Evolutionary conservation across 2,329 filamentous ascomycete genomes (phyloP).

Genomic region (Beauveria brongniartii): DNA sequence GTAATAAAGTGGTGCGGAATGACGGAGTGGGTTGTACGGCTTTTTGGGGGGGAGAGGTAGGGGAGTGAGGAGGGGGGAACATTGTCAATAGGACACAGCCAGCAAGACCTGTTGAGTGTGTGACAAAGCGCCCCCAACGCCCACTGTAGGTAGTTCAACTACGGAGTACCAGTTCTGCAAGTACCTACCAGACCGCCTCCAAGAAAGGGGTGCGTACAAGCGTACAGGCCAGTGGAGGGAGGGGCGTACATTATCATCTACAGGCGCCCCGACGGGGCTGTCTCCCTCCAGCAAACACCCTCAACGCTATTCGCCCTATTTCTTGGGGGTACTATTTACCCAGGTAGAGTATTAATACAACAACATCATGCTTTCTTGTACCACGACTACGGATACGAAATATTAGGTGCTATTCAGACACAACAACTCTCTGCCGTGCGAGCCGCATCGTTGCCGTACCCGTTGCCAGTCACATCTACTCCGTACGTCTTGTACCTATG

Average conservation of each 20-base stretch:
- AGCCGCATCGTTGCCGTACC: background rate
- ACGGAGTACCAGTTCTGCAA: background rate
- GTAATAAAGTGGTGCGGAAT: background rate
- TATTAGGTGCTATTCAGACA: background rate
- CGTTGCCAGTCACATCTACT: background rate
- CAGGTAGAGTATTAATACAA: background rate
- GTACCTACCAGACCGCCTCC: conserved; percentile 7
- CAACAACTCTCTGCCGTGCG: conserved; percentile 1
- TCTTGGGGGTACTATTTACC: background rate
- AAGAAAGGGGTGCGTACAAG: background rate
- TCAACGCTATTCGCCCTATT: background rate
- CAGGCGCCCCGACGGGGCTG: background rate
- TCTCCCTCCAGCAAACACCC: background rate
- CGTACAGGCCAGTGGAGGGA: background rate
- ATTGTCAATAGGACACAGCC: background rate
- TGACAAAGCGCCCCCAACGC: background rate
- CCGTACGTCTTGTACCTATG: background rate
- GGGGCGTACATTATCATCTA: background rate
- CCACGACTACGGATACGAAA: background rate
- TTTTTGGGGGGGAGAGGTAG: background rate
- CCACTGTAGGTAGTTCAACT: background rate
- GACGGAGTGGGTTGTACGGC: conserved; percentile 4
- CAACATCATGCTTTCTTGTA: background rate
- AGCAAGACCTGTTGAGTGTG: background rate
- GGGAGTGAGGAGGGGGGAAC: background rate